Base-by-base conservation (phyloP, 768 basidiomycete genomes). In the Lyophyllum decastes region DNA sequence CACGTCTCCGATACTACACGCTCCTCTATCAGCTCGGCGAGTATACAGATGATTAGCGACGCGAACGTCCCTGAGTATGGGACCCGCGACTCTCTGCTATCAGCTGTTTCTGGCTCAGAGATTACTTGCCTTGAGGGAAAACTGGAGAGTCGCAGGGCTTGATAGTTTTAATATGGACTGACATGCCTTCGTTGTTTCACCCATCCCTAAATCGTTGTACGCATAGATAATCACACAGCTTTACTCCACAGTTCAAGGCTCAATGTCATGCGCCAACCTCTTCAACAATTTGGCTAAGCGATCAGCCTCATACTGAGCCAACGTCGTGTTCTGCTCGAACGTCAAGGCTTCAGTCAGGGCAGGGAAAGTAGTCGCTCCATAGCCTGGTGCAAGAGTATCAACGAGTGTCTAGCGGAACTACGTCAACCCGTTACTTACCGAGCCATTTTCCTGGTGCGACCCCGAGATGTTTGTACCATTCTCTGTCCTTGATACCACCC, bases 371-470 rank as follows among this genome's bases (percentile, higher is more conserved):
- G 92, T 94, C 2, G 92, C 90, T 6, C 92, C 92, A 64, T 92
- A 92, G 4, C 90, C 89, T 90, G 64, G 19, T 26, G 41, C n/a
- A 17, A 4, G 40, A n/a, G 21, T 19, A 25, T 49, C 9, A 49
- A 22, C n/a, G 35, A 27, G 43, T 19, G 35, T 44, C 52, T 41
- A 17, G 55, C 11, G 10, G 25, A 10, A 22, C 45, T 22, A 11
- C n/a, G 4, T 12, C 35, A 12, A 24, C 16, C 33, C 17, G 35
- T 24, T 21, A 72, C 81, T 63, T 62, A 90, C 89, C 88, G 40
- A 89, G 84, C 85, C 88, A 88, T 70, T 91, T 87, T 38, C 93
- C 94, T 27, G 94, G 94, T 2, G 94, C 92, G 43, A 94, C 90
- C 48, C 82, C 93, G 16, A 94, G 79, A 72, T 94, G 89, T 65